These are phyloP conservation scores for Yamadazyma dushanensis DNA, from an alignment of 1,139 yeast species.

Conservation along the genomic window DNA sequence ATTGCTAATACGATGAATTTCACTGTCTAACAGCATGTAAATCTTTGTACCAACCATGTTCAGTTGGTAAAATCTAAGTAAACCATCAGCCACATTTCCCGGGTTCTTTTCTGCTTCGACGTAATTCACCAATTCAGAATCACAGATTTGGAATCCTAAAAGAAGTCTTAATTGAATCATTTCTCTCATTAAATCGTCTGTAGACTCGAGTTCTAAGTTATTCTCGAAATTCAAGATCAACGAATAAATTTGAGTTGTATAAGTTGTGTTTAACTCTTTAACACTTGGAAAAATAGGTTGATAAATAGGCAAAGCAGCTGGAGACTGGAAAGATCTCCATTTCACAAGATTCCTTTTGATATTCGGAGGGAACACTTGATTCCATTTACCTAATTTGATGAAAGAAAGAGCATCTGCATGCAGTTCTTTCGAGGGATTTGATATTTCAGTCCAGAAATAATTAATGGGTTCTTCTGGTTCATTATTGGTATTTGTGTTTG, in stretches of 20 bases:
- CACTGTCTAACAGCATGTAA: constrained; percentile 75
- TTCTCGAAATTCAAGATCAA: constrained; percentile 58
- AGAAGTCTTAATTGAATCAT: constrained; percentile 83
- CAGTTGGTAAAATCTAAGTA: constrained; percentile 42
- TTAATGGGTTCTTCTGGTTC: constrained; percentile 18
- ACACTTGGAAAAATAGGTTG: constrained; percentile 74
- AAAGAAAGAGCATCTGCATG: constrained; percentile 41
- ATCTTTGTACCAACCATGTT: constrained; percentile 58
- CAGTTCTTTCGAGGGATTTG: constrained; percentile 66
- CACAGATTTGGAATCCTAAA: constrained; percentile 88
- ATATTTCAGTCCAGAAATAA: constrained; percentile 63
- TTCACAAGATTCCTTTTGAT: constrained; percentile 69
- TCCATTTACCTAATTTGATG: constrained; percentile 67
- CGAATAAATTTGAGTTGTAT: constrained; percentile 64
- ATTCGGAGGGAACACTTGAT: constrained; percentile 76
- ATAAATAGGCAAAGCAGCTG: constrained; percentile 86
- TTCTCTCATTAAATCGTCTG: constrained; percentile 71
- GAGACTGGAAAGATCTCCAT: constrained; percentile 91
- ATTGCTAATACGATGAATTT: constrained; percentile 78
- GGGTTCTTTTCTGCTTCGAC: constrained; percentile 64
- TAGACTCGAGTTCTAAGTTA: constrained; percentile 49
- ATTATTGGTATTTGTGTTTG: constrained; percentile 3
- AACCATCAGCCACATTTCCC: constrained; percentile 51
- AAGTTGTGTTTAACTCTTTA: constrained; percentile 62
- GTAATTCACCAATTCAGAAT: constrained; percentile 62